Evolutionary conservation across 176 grass and related monocot genomes (phyloP), one percentile per base, ranked within the genome.

Genomic region (Stipa capillata): DNA sequence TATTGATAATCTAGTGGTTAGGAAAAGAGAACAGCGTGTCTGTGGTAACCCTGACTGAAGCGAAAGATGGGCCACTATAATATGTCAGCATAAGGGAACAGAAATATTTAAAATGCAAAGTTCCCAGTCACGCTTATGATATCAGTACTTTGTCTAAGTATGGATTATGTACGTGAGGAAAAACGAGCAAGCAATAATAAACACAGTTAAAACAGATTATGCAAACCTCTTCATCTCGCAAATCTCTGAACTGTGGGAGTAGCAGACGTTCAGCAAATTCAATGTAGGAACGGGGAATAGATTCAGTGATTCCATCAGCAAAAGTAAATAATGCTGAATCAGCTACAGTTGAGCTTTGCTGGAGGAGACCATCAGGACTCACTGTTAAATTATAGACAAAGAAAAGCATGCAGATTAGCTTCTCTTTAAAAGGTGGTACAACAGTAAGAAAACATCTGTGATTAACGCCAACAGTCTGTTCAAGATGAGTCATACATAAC

Each of bases 331-430:
- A 76, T 5, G 65, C 73, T 25, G 92, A 93, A 89, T 98, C 90
- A 77, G 92, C 96, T 66, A 99, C 88, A 56, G 92, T 99, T 16
- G 96, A 99, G 68, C 96, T 99, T 93, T 99, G 96, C 65, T 93
- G 90, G 65, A 98, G 92, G 37, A 98, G 92, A 35, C 92, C 92
- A 78, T 98, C 90, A 36, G 96, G 96, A 67, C 96, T 99, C 49
- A 98, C 96, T 98, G 79, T 85, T 81, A 37, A 80, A 86, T 21
- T 44, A 57, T 82, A 49, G 8, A 60, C 12, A 52, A 56, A 69
- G 27, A n/a, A 65, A 65, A 79, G 21, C 4, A 53, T 69, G 36
- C 32, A 77, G 24, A 40, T 48, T 79, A 78, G 28, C 41, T 80
- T 67, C 39, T 66, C 23, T 35, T 61, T 1, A 23, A 79, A 35